Base-by-base conservation (phyloP, 371 early-diverging fungal genomes). In the Rhizomucor pusillus region DNA sequence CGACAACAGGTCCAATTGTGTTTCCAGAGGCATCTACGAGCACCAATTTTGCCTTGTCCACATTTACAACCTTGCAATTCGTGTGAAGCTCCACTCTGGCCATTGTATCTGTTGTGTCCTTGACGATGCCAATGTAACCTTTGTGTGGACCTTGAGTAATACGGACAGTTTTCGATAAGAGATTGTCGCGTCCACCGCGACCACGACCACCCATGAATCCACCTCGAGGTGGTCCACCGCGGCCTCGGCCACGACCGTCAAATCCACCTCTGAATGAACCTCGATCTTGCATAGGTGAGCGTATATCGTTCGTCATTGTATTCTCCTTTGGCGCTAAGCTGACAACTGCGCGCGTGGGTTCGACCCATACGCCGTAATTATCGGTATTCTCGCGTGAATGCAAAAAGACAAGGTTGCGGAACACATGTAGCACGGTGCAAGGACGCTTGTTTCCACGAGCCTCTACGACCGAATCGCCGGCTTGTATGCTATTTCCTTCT, bases 101-200 rank as follows among this genome's bases (percentile, higher is more conserved):
- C 54, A 79, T 82, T 7, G 71, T 73, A 54, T 82, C 88, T 1
- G 85, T 84, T 0, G 89, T 80, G 48, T 97, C 97, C 65, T 97
- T 97, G 33, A 99, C 95, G 48, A 96, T 91, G 46, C 99, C 99
- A 24, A 91, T 69, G 66, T 95, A 97, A 11, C 99, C 99, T 70
- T 99, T 99, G 79, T 92, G 95, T 13, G 93, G 91, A 6, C 99
- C 99, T 41, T 87, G 80, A 3, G 81, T 84, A 47, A 98, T 90
- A 35, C 84, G 85, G 0, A 99, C 99, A 0, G 92, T 92, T 64
- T 93, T 89, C 43, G 87, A 85, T 10, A 97, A 71, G 33, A 97
- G 63, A 22, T 89, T 90, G 66, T 99, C 95, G 29, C 89, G 78
- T 3, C 89, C 79, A 11, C 87, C 87, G n/a, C 81, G 72, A 20